Base-by-base conservation (phyloP, 108 stramenopile species). In the Pseudonitzschia pungens region DNA sequence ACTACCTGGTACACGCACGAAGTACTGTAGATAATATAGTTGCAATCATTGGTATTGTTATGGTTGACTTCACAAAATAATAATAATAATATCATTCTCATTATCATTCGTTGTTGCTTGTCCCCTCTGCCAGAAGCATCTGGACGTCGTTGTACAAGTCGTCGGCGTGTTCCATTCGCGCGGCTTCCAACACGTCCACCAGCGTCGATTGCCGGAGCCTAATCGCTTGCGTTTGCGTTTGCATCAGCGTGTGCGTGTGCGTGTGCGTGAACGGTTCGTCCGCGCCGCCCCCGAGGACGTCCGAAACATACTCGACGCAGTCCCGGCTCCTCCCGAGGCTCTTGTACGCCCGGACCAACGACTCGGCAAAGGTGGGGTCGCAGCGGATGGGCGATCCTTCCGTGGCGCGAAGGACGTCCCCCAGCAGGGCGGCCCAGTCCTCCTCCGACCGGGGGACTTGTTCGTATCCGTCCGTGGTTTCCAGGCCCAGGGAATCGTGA, bases 301-400 rank as follows among this genome's bases (percentile, higher is more conserved):
- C 28, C 45, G 43, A 50, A 21, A 67, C 29, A 50, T 67, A 67
- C 20, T 50, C 27, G 18, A 65, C 22, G 60, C 74, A 75, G 24
- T 70, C 73, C 26, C 26, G 18, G 24, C 51, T 42, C 1, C 33
- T 59, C 0, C 66, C 70, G 4, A 80, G 51, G 26, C 24, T 40
- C 18, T 52, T 59, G 31, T 68, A 71, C 16, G 74, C 70, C 22
- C 21, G 36, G 9, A 80, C 73, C 2, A 80, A 32, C 1, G 44
- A 29, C 24, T 80, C 74, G 31, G 71, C 51, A 60, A 80, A 71
- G 8, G n/a, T 64, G 0, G 73, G 44, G 40, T 80, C 74, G n/a
- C 60, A 45, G 1, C 53, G 56, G 14, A 75, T 53, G 7, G 74
- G 27, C 18, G 70, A 65, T 7, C 26, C 43, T 50, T 68, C 11